Evolutionary conservation across 1,284 basidiomycete genomes (phyloP).

Genomic region (Wolfiporia cocos): DNA sequence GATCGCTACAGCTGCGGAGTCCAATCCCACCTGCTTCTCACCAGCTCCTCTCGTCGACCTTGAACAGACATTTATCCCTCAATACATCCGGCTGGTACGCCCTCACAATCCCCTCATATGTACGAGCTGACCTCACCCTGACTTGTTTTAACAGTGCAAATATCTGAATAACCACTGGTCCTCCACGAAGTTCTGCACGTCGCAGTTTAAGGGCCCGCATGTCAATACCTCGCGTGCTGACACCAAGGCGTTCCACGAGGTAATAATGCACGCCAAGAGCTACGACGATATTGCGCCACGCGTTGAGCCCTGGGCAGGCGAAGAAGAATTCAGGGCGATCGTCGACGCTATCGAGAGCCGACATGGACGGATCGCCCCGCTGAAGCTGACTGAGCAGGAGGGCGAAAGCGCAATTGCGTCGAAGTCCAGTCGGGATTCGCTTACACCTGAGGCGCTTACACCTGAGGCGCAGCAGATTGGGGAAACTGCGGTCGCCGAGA

Average conservation of each 20-base stretch:
- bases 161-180: conserved; percentile 78
- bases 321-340: conserved; percentile 55
- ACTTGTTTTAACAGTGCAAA: conserved; percentile 34
- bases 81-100: conserved; percentile 68
- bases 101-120: background rate
- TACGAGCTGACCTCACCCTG: background rate
- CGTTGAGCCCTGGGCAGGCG: conserved; percentile 52
- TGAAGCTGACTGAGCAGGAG: background rate
- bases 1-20: conserved; percentile 93
- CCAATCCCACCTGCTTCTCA: conserved; percentile 88
- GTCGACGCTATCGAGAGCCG: conserved; percentile 46
- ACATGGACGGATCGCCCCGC: conserved; percentile 13
- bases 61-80: conserved; percentile 66
- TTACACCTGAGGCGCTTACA: background rate
- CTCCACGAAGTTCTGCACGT: conserved; percentile 90
- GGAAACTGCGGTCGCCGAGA: background rate
- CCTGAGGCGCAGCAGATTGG: background rate
- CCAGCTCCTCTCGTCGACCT: conserved; percentile 63
- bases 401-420: too few relatives aligned
- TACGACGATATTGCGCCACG: conserved; percentile 56
- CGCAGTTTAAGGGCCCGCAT: conserved; percentile 68
- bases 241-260: conserved; percentile 49
- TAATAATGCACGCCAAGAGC: conserved; percentile 57
- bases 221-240: conserved; percentile 50
- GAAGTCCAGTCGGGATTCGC: too few relatives aligned